These are phyloP conservation scores for Trichoderma sp. DNA, from an alignment of 2,329 filamentous ascomycete genomes.

Conservation along the genomic window DNA sequence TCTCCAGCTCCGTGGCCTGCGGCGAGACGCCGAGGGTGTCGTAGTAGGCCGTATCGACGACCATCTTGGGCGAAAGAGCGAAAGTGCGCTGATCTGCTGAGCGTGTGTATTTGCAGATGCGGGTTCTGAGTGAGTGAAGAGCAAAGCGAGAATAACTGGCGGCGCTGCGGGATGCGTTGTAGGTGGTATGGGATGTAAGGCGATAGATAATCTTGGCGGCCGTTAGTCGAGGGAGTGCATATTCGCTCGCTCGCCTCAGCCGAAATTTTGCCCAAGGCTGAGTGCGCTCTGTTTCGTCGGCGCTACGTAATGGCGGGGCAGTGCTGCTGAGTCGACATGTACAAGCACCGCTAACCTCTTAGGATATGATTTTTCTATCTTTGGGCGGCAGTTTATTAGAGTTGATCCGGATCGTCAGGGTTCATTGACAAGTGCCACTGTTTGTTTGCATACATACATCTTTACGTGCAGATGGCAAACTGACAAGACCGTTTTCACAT, in stretches of 20 bases:
- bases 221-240: constrained; percentile 18
- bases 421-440: no score
- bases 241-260: constrained; percentile 26
- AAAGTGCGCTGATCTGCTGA: neutral
- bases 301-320: constrained; percentile 45
- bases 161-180: neutral
- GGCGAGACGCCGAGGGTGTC: constrained; percentile 83
- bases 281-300: constrained; percentile 14
- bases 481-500: neutral
- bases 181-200: constrained; percentile 6
- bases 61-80: constrained; percentile 59
- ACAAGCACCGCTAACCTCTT: neutral
- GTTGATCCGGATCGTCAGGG: no score
- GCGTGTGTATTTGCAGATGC: neutral
- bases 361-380: no score
- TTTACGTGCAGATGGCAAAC: neutral
- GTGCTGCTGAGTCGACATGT: constrained; percentile 27
- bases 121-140: neutral
- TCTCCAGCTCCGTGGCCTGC: constrained; percentile 85
- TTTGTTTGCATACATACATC: no score
- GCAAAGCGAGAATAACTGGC: neutral
- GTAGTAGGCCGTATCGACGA: constrained; percentile 86
- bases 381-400: no score
- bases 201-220: neutral
- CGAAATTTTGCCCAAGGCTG: constrained; percentile 27